A percentile compares a stretch with the other conserved stretches of the same genome.
phyloP scores from a whole-genome alignment of 1,139 yeast species.

The Lodderomyces beijingensis region DNA sequence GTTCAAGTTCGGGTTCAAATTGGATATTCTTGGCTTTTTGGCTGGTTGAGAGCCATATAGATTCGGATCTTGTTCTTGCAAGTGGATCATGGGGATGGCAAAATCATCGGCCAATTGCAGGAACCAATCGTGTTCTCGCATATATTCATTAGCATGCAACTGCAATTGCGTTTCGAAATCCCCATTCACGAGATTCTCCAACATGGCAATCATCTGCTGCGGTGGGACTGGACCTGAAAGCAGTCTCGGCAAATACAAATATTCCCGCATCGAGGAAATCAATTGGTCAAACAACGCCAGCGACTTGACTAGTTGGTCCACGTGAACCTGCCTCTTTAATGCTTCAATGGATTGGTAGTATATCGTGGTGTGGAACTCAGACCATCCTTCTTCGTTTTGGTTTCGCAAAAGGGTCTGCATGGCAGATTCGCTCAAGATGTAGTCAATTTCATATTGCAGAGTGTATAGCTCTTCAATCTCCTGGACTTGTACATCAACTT shows the following conservation, averaged over 20 bases:
- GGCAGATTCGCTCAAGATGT: slow-evolving; percentile 40
- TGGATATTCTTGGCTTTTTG: slow-evolving; percentile 7
- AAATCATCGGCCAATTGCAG: slow-evolving; percentile 14
- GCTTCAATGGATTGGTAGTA: slow-evolving; percentile 39
- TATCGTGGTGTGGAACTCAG: slow-evolving; percentile 32
- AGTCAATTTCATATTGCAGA: slow-evolving; percentile 48
- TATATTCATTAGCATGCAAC: slow-evolving; percentile 24
- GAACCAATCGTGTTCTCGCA: slow-evolving; percentile 20
- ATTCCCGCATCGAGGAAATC: slow-evolving; percentile 21
- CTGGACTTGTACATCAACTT: slow-evolving; percentile 38
- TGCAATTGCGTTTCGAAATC: slow-evolving; percentile 37
- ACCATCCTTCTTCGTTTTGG: slow-evolving; percentile 55
- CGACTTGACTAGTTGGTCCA: slow-evolving; percentile 52
- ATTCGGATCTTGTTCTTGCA: slow-evolving; percentile 1
- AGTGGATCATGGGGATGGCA: neutral
- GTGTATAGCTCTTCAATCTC: slow-evolving; percentile 51
- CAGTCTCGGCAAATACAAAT: neutral
- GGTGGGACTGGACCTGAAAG: no score
- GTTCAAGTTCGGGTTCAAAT: slow-evolving; percentile 5
- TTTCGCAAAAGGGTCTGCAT: slow-evolving; percentile 41
- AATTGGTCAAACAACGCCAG: slow-evolving; percentile 45
- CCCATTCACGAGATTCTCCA: slow-evolving; percentile 26
- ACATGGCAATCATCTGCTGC: neutral
- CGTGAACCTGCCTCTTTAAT: slow-evolving; percentile 45
- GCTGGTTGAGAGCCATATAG: slow-evolving; percentile 1